A percentile compares a stretch with the other conserved stretches of the same genome.
Conservation (phyloP, 2,329 filamentous ascomycete species). For the Exophiala alcalophila region DNA sequence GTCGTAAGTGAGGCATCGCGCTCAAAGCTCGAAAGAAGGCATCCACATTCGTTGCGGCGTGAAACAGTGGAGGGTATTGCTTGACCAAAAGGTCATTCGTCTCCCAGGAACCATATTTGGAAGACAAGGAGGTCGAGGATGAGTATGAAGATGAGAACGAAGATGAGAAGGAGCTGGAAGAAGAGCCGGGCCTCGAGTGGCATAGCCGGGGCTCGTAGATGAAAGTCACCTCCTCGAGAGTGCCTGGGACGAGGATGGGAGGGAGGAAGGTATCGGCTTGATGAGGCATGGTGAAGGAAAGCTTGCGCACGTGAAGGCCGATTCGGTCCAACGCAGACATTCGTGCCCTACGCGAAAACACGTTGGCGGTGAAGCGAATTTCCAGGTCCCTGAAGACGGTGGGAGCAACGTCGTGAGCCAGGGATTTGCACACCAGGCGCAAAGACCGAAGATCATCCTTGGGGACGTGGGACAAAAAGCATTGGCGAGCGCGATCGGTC, state of each 20-base stretch:
- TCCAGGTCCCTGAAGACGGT: constrained; percentile 45
- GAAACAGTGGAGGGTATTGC: constrained; percentile 85
- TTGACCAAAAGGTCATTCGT: constrained; percentile 78
- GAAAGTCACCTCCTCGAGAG: constrained; percentile 75
- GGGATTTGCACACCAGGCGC: constrained; percentile 39
- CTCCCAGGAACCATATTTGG: constrained; percentile 76
- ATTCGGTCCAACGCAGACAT: constrained; percentile 73
- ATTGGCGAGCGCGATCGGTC: constrained; percentile 36
- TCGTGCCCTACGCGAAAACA: constrained; percentile 71
- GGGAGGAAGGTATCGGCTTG: constrained; percentile 75
- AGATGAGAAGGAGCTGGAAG: constrained; percentile 31
- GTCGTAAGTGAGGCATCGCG: constrained; percentile 65
- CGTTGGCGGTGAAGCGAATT: constrained; percentile 55
- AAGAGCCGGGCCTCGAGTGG: constrained; percentile 58
- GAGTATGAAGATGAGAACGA: too few species aligned
- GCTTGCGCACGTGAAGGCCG: constrained; percentile 72
- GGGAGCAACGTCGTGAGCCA: constrained; percentile 36
- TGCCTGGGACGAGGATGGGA: constrained; percentile 74
- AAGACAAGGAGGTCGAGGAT: constrained; percentile 49
- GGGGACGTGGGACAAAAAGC: constrained; percentile 34
- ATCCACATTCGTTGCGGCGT: constrained; percentile 81
- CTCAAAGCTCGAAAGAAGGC: constrained; percentile 76
- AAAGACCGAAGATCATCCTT: constrained; percentile 37
- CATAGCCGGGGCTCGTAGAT: constrained; percentile 72
- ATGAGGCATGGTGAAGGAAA: constrained; percentile 76